A percentile compares a stretch with the other conserved stretches of the same genome.
phyloP scores from a whole-genome alignment of 345 rosid genomes.

The Sisymbrium altissimum region DNA sequence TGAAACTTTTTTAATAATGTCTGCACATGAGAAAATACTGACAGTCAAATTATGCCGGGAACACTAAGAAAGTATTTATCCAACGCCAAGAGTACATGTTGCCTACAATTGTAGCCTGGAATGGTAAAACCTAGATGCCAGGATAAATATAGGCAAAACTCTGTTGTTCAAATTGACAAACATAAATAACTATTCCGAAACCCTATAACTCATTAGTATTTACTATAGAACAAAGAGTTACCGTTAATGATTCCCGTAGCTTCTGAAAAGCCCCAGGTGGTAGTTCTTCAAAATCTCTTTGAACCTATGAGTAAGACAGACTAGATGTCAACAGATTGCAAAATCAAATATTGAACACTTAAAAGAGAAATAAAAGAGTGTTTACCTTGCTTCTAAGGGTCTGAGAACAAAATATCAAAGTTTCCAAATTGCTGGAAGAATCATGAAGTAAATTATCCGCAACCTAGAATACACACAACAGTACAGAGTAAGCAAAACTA shows the following conservation, averaged over 20 bases:
- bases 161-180: not conserved
- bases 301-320: conserved; percentile 57
- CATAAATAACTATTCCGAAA: conserved; percentile 7
- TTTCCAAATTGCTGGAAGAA: conserved; percentile 90
- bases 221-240: conserved; percentile 37
- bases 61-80: not conserved
- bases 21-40: conserved; percentile 46
- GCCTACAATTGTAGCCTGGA: not conserved
- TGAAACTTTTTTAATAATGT: conserved; percentile 87
- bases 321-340: conserved; percentile 8
- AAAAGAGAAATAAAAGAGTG: not conserved
- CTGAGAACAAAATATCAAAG: conserved; percentile 96
- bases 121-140: not conserved
- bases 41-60: not conserved
- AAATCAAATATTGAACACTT: not conserved
- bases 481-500: not conserved
- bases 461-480: conserved; percentile 48
- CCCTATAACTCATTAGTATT: not conserved
- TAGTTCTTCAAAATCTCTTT: conserved; percentile 95
- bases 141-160: not conserved
- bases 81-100: not conserved
- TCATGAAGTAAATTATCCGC: conserved; percentile 99
- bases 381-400: conserved; percentile 99
- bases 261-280: conserved; percentile 92
- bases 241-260: conserved; percentile 76